Evolutionary conservation across 305 asterid genomes (phyloP), one percentile per base, ranked within the genome.

Genomic region (Stenogyne calaminthoides): DNA sequence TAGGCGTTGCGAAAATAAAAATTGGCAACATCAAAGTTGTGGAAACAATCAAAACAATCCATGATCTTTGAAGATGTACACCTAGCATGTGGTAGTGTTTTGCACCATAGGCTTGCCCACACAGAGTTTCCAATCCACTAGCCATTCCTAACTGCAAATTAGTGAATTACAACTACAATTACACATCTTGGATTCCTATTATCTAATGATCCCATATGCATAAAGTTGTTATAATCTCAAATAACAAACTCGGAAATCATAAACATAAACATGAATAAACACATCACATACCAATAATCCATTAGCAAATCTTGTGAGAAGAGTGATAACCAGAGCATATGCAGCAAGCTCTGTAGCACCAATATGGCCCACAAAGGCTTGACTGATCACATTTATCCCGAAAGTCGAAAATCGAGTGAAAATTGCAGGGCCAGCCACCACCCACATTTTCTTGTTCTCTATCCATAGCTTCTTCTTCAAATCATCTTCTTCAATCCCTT

Each of bases 21-120:
- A 89, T 3, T 0, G 92, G 97, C 15, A 83, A 2, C 1, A 91
- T 40, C 4, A 77, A 29, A 29, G 87, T 78, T 27, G 90, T 40
- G 5, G 84, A 22, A 7, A 80, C 54, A 1, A 49, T n/a, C 62
- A 89, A 63, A 65, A 88, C 74, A 9, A 89, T 72, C 96, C 97
- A 91, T 14, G 96, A 88, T 78, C 94, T 72, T 77, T 89, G 97
- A 18, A 91, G 91, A 80, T 89, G 83, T 18, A 91, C 40, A 9
- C 97, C 97, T 1, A 91, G 91, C 96, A 89, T 89, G 80, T 85
- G 88, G 37, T 88, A 83, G 16, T 89, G 96, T 59, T 56, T 84
- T 32, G 91, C 97, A 9, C 97, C 96, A 39, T 84, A 91, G 14
- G 97, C 89, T 72, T 91, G 97, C 46, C 97, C 96, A 67, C 94